A percentile compares a stretch with the other conserved stretches of the same genome.
phyloP scores from a whole-genome alignment of 2,329 filamentous ascomycete genomes.

The Shiraia sp. region DNA sequence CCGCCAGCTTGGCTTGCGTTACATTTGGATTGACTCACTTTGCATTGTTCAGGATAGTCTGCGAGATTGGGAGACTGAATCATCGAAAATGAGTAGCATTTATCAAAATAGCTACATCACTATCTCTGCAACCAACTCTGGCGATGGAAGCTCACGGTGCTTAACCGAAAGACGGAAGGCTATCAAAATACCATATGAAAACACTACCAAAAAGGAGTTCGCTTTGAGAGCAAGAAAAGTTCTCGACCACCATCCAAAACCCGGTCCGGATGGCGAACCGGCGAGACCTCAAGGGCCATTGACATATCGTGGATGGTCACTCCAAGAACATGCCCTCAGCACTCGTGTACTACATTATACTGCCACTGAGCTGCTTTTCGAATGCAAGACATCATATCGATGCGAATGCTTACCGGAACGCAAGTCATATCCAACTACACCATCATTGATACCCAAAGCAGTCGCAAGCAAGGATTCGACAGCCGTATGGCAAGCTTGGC shows the following conservation, averaged over 20 bases:
- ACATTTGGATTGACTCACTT: conserved; percentile 42
- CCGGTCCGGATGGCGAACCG: conserved; percentile 18
- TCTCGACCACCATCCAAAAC: conserved; percentile 34
- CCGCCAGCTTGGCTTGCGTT: conserved; percentile 36
- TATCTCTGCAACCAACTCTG: conserved; percentile 32
- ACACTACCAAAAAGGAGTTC: conserved; percentile 28
- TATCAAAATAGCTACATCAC: conserved; percentile 41
- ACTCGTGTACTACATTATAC: conserved; percentile 41
- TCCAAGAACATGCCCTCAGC: conserved; percentile 40
- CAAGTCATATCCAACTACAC: conserved; percentile 32
- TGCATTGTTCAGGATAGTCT: conserved; percentile 42
- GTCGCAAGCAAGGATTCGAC: conserved; percentile 25
- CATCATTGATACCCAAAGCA: conserved; percentile 37
- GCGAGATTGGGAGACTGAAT: conserved; percentile 41
- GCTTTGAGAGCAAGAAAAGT: conserved; percentile 30
- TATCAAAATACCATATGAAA: conserved; percentile 30
- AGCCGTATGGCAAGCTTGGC: conserved; percentile 36
- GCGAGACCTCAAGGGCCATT: conserved; percentile 32
- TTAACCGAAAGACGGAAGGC: conserved; percentile 31
- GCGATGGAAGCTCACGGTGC: conserved; percentile 23
- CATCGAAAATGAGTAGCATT: conserved; percentile 39
- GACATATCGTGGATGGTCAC: conserved; percentile 33
- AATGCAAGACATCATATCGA: conserved; percentile 37
- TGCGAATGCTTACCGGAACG: conserved; percentile 38
- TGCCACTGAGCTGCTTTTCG: conserved; percentile 38